These are phyloP conservation scores for Paralagenidium karlingii DNA, from an alignment of 352 stramenopile species.

Conservation along the genomic window DNA sequence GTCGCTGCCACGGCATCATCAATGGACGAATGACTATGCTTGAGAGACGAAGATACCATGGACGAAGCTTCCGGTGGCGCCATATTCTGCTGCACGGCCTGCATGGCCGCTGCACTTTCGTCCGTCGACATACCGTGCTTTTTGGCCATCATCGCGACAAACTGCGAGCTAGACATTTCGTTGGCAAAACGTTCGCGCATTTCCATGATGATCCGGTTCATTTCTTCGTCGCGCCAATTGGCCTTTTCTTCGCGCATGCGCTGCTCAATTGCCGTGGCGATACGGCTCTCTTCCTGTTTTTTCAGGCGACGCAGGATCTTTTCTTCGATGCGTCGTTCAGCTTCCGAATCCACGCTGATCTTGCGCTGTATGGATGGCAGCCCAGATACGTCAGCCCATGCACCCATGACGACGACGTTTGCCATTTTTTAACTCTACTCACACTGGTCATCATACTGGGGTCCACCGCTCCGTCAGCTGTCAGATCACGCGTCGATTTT, in stretches of 20 bases:
- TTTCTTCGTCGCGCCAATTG: constrained; percentile 81
- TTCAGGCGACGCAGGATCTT: constrained; percentile 79
- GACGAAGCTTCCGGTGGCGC: constrained; percentile 31
- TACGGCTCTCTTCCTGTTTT: constrained; percentile 80
- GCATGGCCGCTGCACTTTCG: constrained; percentile 9
- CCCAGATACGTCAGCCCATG: too few species aligned
- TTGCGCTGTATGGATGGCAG: too few species aligned
- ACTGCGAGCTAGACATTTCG: constrained; percentile 54
- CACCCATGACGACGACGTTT: too few species aligned
- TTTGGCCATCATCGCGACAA: constrained; percentile 49
- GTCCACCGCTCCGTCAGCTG: too few species aligned
- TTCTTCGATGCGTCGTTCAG: constrained; percentile 77
- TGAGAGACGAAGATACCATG: too few species aligned
- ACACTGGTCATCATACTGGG: too few species aligned
- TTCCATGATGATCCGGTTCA: constrained; percentile 85
- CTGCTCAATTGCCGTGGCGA: constrained; percentile 68
- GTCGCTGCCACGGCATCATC: constrained; percentile 7
- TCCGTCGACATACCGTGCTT: constrained; percentile 36
- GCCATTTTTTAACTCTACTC: too few species aligned
- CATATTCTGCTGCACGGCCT: constrained; percentile 30
- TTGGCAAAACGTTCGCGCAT: constrained; percentile 78
- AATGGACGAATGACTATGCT: not conserved
- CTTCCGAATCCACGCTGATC: constrained; percentile 60
- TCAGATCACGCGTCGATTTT: too few species aligned
- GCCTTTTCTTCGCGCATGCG: constrained; percentile 75